Base-by-base conservation (phyloP, 2,329 filamentous ascomycete genomes). In the Emericellopsis cladophorae region DNA sequence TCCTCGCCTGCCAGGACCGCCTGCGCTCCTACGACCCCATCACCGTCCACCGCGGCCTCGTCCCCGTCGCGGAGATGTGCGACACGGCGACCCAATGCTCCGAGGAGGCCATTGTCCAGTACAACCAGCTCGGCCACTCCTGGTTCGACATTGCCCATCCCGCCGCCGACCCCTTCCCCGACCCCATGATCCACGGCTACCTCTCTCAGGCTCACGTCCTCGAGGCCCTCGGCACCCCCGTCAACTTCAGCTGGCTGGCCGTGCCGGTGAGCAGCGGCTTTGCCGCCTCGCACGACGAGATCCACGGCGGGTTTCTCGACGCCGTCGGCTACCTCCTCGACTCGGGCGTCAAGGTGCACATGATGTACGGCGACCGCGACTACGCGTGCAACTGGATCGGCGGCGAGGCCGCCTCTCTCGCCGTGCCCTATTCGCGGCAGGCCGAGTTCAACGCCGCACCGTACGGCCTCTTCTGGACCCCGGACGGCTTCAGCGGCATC, bases 381-480 rank as follows among this genome's bases (percentile, higher is more conserved):
- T 76, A 64, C 56, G 72, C 75, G 40, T 76, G 71, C 49, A 77
- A 76, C 54, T 76, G 71, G 67, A 56, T 68, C 24, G 73, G 73
- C n/a, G 65, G 60, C 26, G 58, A 90, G 57, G 75, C 75, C 2
- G 68, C 83, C 32, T 83, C 78, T 5, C 65, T 86, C 2, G 70
- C 74, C 2, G 61, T 86, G 0, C 65, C 73, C n/a, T 66, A 71
- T 16, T 60, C 66, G 23, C 58, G 67, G 38, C 53, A 58, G 5
- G 46, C 52, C 26, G 49, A 57, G n/a, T 77, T 81, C 46, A 58
- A 65, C 0, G 56, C 56, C 2, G 78, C 85, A 0, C 84, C 83
- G 1, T 92, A 90, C 55, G 72, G 75, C 1, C 75, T 79, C 3
- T 74, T 92, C 44, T 60, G 76, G 7, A 76, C 82, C 9, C 79